Conservation (phyloP, 1,139 yeast genomes). For the Protomyces inouyei region DNA sequence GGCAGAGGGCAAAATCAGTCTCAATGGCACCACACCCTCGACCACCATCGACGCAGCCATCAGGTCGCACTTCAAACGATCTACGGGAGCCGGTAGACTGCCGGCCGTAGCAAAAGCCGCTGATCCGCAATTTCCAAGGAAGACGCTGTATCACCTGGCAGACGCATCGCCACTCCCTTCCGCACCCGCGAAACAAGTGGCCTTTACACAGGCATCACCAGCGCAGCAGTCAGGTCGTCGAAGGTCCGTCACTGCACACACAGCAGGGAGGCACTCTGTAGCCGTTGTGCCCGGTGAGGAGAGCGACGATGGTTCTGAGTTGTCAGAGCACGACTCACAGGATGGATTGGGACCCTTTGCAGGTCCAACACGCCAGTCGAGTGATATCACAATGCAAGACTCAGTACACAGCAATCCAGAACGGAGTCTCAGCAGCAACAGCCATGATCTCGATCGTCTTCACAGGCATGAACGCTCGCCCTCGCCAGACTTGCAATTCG, state of each 20-base stretch:
- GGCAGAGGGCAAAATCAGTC: constrained; percentile 13
- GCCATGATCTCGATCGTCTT: not conserved
- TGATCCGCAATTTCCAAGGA: constrained; percentile 20
- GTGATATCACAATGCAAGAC: not conserved
- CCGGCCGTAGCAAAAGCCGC: constrained; percentile 9
- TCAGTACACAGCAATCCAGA: no score
- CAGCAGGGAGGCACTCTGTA: not conserved
- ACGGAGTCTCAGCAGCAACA: not conserved
- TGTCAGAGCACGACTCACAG: not conserved
- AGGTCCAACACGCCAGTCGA: not conserved
- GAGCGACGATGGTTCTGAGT: not conserved
- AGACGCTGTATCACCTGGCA: constrained; percentile 23
- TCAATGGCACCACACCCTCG: constrained; percentile 20
- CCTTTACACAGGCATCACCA: not conserved
- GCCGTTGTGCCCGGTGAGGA: not conserved
- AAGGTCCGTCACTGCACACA: not conserved
- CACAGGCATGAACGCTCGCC: not conserved
- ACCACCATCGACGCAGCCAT: constrained; percentile 23
- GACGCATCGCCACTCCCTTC: constrained; percentile 9
- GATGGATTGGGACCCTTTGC: constrained; percentile 23
- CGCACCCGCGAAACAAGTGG: not conserved
- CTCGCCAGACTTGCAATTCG: constrained; percentile 13
- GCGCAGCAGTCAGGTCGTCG: not conserved
- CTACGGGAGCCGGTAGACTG: not conserved
- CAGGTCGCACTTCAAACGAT: constrained; percentile 16